Percentiles rank a stretch among this genome's conserved stretches.
These are phyloP conservation scores for Cystoderma amianthinum DNA, from an alignment of 768 basidiomycete species.

Conservation along the genomic window DNA sequence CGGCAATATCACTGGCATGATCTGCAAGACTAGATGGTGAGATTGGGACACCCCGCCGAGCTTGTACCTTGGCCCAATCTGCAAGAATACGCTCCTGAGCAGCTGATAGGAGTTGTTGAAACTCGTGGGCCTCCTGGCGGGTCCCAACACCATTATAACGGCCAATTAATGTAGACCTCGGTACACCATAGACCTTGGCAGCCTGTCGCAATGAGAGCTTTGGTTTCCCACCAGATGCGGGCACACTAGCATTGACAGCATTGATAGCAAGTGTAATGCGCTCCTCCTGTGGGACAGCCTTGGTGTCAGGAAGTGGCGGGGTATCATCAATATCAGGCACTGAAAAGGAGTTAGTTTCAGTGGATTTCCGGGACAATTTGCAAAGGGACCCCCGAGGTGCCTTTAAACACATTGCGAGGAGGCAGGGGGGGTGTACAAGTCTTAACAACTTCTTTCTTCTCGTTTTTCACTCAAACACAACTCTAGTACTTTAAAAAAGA, in stretches of 20 bases:
- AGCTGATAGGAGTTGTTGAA: slow-evolving; percentile 10
- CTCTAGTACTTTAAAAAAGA: no score
- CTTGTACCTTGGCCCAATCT: slow-evolving; percentile 16
- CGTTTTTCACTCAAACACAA: no score
- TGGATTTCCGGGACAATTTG: no score
- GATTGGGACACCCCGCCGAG: slow-evolving; percentile 13
- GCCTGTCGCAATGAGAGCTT: slow-evolving; percentile 10
- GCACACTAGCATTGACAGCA: slow-evolving; percentile 5
- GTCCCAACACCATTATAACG: slow-evolving; percentile 8
- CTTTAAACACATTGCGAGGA: no score
- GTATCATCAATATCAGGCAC: no score
- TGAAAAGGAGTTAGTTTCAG: no score
- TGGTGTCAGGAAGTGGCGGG: no score
- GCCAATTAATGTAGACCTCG: slow-evolving; percentile 7
- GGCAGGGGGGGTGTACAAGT: no score
- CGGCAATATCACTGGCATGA: slow-evolving; percentile 11
- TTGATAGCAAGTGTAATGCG: slow-evolving; percentile 8
- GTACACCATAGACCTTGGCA: slow-evolving; percentile 11
- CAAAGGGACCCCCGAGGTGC: no score
- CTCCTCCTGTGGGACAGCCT: slow-evolving; percentile 4
- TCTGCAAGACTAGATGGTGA: slow-evolving; percentile 7
- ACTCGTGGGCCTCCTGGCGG: slow-evolving; percentile 9
- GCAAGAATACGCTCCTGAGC: slow-evolving; percentile 15
- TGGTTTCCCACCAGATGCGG: slow-evolving; percentile 3
- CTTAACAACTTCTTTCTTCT: no score